Percentiles rank a stretch among this genome's conserved stretches.
Evolutionary conservation across 768 basidiomycete genomes (phyloP).

Genomic region (Austroboletus eburneus): DNA sequence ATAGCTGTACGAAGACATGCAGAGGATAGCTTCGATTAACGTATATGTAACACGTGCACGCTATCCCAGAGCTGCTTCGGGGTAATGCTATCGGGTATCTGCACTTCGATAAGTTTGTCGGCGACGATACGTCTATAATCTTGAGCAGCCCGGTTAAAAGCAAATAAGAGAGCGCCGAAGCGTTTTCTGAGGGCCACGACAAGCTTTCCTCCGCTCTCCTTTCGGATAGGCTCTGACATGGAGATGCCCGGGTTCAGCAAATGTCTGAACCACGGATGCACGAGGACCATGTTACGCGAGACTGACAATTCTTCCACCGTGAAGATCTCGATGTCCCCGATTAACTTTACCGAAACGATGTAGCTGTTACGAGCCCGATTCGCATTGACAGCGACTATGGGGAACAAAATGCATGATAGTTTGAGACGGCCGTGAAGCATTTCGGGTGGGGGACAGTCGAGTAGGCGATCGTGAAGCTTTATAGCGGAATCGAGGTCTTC

Average conservation of each 20-base stretch:
- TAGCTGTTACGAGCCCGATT: neutral
- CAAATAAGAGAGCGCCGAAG: constrained; percentile 16
- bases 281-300: constrained; percentile 7
- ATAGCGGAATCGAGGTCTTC: neutral
- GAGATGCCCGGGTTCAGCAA: constrained; percentile 2
- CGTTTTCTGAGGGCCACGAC: constrained; percentile 7
- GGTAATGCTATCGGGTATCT: constrained; percentile 5
- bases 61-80: constrained; percentile 2
- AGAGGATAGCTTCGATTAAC: neutral
- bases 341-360: neutral
- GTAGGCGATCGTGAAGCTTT: constrained; percentile 5
- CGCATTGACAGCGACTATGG: neutral
- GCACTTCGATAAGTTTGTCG: constrained; percentile 5
- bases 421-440: constrained; percentile 10
- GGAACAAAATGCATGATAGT: constrained; percentile 10
- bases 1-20: no score
- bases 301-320: constrained; percentile 2
- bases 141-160: neutral
- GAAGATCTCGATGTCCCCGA: constrained; percentile 8
- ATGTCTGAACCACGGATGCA: constrained; percentile 14
- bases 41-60: constrained; percentile 5
- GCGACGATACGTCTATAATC: constrained; percentile 11
- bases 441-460: constrained; percentile 5
- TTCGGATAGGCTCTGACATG: neutral
- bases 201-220: constrained; percentile 3